phyloP scores from a whole-genome alignment of 2,329 filamentous ascomycete species.

The Colletotrichum sp. region DNA sequence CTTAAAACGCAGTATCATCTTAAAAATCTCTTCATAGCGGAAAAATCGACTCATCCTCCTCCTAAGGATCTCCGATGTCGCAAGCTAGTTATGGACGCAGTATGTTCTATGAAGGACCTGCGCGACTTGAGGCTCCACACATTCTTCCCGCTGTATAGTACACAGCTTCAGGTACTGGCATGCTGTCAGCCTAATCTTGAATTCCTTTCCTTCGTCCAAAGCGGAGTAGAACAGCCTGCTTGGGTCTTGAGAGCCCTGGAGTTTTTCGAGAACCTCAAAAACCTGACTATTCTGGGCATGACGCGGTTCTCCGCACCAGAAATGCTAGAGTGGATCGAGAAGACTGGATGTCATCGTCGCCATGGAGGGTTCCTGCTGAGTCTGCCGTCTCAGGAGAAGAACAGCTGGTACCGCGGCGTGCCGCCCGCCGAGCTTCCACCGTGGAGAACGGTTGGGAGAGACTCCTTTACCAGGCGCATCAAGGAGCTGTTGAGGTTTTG shows the following conservation, averaged over 20 bases:
- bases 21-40: not conserved
- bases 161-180: not conserved
- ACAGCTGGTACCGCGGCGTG: not conserved
- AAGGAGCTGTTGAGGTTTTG: not conserved
- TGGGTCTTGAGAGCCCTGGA: not conserved
- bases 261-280: not conserved
- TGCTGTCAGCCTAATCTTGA: not conserved
- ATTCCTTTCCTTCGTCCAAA: not conserved
- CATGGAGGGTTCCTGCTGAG: not conserved
- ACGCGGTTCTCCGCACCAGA: not conserved
- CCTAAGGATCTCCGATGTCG: not conserved
- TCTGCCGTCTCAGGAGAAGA: not conserved
- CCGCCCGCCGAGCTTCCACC: not conserved
- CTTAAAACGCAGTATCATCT: not conserved
- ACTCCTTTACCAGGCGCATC: not conserved
- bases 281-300: not conserved
- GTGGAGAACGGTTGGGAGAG: not conserved
- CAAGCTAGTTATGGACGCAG: not conserved
- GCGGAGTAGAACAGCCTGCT: not conserved
- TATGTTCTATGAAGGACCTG: not conserved
- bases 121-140: constrained; percentile 7
- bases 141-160: not conserved
- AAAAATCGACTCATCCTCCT: not conserved
- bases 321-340: not conserved
- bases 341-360: not conserved